Base-by-base conservation (phyloP, 805 yeast genomes). In the Zygoascus bituminiphila region DNA sequence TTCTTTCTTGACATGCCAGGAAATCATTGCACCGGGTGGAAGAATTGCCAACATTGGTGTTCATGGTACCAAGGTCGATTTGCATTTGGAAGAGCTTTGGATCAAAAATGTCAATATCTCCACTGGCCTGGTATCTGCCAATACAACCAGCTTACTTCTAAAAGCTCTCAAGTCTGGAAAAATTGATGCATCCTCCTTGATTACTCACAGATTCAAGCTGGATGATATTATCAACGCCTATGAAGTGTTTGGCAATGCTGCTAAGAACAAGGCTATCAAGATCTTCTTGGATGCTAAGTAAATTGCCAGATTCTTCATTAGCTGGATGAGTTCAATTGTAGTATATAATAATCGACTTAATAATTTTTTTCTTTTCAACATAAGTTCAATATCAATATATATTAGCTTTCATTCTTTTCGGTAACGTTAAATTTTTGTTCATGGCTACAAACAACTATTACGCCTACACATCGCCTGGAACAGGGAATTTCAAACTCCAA, bases 11-110 rank as follows among this genome's bases (percentile, higher is more conserved):
- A 72, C 79, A 53, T 89, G 87, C 49, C 76, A 86, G 44, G 69
- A 74, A 46, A 71, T 78, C 40, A 70, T 84, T 50, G 76, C 69
- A 40, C 72, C 79, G 33, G 88, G 86, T 51, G 95, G 94, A 20
- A 70, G 80, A 44, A 79, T 75, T 58, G 88, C 85, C 40, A 94
- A 85, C 64, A 89, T 85, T 31, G 96, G 95, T 44, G 84, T 84
- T 77, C 89, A 93, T 20, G 78, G 76, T 35, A 80, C 78, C 38
- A 72, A 77, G 45, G 74, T 84, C 48, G 74, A 74, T 52, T 79
- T 87, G 73, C 95, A 94, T 48, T 76, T 87, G 57, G 78, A 84
- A 12, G 78, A 74, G 51, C 68, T 87, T 47, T 77, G 81, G 40
- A 77, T 76, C 54, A 82, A 79, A 57, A 95, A 87, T 62, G 64